phyloP scores from a whole-genome alignment of 78 protist genomes.

The Trichosphaerium sp. region DNA sequence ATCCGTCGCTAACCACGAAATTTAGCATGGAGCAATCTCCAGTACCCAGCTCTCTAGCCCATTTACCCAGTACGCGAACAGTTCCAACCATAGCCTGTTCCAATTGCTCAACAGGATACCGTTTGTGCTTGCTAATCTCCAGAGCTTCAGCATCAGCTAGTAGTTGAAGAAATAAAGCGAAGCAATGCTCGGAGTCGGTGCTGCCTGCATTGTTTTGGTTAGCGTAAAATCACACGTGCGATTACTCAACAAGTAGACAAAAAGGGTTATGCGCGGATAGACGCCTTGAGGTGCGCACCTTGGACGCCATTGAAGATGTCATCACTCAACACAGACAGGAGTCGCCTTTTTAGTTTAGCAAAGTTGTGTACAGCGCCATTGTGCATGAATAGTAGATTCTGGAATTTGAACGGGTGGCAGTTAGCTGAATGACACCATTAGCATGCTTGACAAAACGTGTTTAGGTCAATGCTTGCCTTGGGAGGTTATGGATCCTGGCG shows the following conservation, averaged over 20 bases:
- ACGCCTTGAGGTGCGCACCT: too few species aligned
- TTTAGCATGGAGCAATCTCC: constrained; percentile 8
- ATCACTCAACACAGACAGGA: background rate
- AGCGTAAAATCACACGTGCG: background rate
- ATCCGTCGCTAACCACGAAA: constrained; percentile 23
- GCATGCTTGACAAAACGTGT: too few species aligned
- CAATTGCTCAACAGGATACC: background rate
- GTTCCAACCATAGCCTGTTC: background rate
- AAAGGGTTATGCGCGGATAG: too few species aligned
- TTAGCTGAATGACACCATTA: too few species aligned
- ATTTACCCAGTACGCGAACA: background rate
- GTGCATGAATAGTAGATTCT: constrained; percentile 29
- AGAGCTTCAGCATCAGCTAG: background rate
- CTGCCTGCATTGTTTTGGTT: background rate
- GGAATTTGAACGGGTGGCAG: constrained; percentile 31
- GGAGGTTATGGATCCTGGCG: constrained; percentile 15
- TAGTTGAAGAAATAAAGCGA: constrained; percentile 11
- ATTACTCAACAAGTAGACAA: constrained; percentile 3
- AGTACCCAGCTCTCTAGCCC: background rate
- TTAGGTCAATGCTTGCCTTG: too few species aligned
- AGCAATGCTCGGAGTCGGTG: constrained; percentile 13
- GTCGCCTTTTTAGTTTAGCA: background rate
- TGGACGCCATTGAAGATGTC: too few species aligned
- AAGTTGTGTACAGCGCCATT: constrained; percentile 17
- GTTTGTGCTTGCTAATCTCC: background rate